These are phyloP conservation scores for Colletotrichum sp. DNA, from an alignment of 2,329 filamentous ascomycete genomes.

Conservation along the genomic window DNA sequence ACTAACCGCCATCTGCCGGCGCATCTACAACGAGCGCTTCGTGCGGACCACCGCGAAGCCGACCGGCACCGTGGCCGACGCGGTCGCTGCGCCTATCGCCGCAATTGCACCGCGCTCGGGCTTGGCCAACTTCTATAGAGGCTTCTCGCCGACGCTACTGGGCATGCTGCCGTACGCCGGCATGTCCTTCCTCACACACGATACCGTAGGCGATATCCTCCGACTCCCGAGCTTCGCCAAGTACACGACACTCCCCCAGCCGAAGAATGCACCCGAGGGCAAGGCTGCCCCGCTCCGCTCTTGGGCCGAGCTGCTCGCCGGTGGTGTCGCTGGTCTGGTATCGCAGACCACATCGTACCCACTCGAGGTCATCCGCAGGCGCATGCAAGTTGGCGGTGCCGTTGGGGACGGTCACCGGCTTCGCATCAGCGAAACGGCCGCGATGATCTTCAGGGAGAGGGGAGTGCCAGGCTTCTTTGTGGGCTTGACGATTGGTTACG, in stretches of 20 bases:
- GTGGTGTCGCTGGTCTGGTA: conserved; percentile 85
- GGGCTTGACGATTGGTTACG: conserved; percentile 91
- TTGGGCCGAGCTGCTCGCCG: conserved; percentile 86
- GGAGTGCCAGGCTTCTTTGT: conserved; percentile 89
- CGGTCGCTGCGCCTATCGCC: conserved; percentile 45
- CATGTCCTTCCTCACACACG: conserved; percentile 93
- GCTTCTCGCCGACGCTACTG: conserved; percentile 86
- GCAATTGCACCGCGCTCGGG: conserved; percentile 67
- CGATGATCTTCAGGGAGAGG: conserved; percentile 75
- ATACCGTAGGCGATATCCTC: conserved; percentile 85
- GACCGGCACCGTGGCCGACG: conserved; percentile 45
- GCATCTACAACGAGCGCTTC: conserved; percentile 83
- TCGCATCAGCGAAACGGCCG: conserved; percentile 78
- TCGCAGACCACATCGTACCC: conserved; percentile 95
- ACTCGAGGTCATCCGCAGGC: conserved; percentile 85
- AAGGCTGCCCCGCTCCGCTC: conserved; percentile 78
- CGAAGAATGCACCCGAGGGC: conserved; percentile 54
- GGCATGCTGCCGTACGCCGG: conserved; percentile 98
- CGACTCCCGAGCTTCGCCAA: conserved; percentile 69
- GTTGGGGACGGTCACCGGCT: conserved; percentile 87
- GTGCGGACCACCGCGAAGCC: conserved; percentile 33
- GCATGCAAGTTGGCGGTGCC: conserved; percentile 96
- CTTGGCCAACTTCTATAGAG: conserved; percentile 90
- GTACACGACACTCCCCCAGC: conserved; percentile 77
- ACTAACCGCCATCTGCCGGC: conserved; percentile 76